phyloP scores from a whole-genome alignment of 352 stramenopile genomes.

The Pythium periplocum region DNA sequence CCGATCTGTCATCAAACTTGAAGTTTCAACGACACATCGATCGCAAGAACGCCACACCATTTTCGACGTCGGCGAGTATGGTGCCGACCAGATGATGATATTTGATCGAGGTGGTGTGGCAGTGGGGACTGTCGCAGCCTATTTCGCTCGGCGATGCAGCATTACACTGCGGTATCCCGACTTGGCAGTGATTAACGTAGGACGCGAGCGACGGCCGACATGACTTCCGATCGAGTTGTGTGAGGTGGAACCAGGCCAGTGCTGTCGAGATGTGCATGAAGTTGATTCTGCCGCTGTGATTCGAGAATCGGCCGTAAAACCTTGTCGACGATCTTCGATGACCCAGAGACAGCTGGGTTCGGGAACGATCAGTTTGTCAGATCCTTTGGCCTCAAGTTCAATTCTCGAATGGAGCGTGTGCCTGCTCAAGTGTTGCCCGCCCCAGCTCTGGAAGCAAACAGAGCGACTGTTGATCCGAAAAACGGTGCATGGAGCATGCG shows the following conservation, averaged over 20 bases:
- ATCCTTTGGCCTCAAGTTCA: slow-evolving; percentile 9
- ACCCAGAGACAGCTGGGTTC: slow-evolving; percentile 7
- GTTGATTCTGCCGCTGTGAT: slow-evolving; percentile 7
- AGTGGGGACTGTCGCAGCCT: too few species aligned
- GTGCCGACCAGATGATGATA: slow-evolving; percentile 7
- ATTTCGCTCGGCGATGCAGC: too few species aligned
- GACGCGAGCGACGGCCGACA: too few species aligned
- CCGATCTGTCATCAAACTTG: neutral
- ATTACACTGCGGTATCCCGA: too few species aligned
- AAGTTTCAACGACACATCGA: slow-evolving; percentile 5
- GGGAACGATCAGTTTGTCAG: slow-evolving; percentile 8
- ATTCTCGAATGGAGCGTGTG: slow-evolving; percentile 3
- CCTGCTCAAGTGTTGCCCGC: neutral
- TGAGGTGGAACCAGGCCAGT: neutral
- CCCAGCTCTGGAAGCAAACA: slow-evolving; percentile 2
- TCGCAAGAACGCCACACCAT: slow-evolving; percentile 1
- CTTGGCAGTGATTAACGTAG: too few species aligned
- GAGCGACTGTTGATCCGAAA: neutral
- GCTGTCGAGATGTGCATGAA: neutral
- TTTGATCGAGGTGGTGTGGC: too few species aligned
- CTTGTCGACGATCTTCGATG: neutral
- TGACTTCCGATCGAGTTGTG: too few species aligned
- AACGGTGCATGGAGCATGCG: slow-evolving; percentile 6
- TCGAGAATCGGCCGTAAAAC: slow-evolving; percentile 2
- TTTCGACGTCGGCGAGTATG: slow-evolving; percentile 4